Base-by-base conservation (phyloP, 129 eudicot genomes). In the Flaveria brownii region DNA sequence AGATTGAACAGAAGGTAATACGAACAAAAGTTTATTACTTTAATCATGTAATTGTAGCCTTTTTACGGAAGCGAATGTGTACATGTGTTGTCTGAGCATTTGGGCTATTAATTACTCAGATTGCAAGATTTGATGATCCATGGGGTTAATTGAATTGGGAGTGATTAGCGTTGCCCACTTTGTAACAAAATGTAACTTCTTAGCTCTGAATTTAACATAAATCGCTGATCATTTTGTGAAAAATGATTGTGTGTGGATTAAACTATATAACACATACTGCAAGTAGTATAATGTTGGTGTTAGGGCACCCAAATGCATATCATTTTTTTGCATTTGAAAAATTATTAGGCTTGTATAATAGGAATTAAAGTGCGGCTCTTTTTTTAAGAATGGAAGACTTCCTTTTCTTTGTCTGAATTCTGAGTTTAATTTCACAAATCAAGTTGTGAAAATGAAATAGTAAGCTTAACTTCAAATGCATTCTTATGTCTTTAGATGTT, bases 1-100 rank as follows among this genome's bases (percentile, higher is more conserved):
- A 95, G 89, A 91, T 95, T 63, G 99, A 95, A 80, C 99, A 95
- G 74, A 95, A 95, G 97, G 99, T 95, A 75, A 81, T 5, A 28
- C 22, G 20, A 54, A 60, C 52, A 50, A 54, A 69, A 30, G 26
- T 22, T 50, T 9, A 7, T 46, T 68, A 55, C 47, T 68, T 28
- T 46, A 16, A 79, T 72, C 17, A 49, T 63, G 68, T 50, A 17
- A 64, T 72, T 54, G 14, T 41, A 79, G 73, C 78, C 62, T 30
- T 78, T 33, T 36, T 36, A 36, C 9, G 2, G 71, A 36, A 57
- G 28, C 22, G 77, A 70, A 70, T 28, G 62, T 45, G 22, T 51
- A 22, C 39, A 45, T 59, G 8, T 20, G 15, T 25, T 60, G 39
- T 23, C 20, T 55, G 11, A 55, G 81, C 69, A 77, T 68, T 68